phyloP scores from a whole-genome alignment of 228 moss, liverwort and hornwort species.

The Sphagnum fallax region DNA sequence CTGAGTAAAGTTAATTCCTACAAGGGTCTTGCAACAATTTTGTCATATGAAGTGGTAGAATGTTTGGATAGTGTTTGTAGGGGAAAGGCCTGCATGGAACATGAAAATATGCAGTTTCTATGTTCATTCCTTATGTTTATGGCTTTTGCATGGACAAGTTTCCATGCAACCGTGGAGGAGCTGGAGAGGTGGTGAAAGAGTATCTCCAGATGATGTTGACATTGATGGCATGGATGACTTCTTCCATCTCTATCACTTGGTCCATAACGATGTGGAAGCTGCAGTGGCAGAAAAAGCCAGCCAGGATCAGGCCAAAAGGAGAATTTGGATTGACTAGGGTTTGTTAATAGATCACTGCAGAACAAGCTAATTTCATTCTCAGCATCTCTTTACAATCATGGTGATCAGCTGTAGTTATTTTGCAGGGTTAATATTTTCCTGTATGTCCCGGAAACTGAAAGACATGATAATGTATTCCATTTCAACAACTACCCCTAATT shows the following conservation, averaged over 20 bases:
- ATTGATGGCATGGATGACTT: slow-evolving; percentile 42
- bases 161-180: slow-evolving; percentile 89
- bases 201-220: slow-evolving; percentile 15
- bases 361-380: not conserved
- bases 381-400: not conserved
- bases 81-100: too few species aligned
- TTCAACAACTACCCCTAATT: not conserved
- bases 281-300: slow-evolving; percentile 44
- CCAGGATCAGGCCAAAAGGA: slow-evolving; percentile 69
- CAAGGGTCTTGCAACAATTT: too few species aligned
- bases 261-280: slow-evolving; percentile 64
- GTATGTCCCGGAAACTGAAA: not conserved
- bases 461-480: not conserved
- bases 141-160: slow-evolving; percentile 50
- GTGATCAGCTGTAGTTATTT: not conserved
- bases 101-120: too few species aligned
- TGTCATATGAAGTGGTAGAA: too few species aligned
- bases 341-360: too few species aligned
- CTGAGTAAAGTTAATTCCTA: too few species aligned
- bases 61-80: too few species aligned
- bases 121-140: not conserved
- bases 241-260: slow-evolving; percentile 83
- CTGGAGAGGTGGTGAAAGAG: slow-evolving; percentile 34
- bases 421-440: not conserved
- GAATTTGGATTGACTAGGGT: not conserved